Conservation (phyloP, 768 basidiomycete species). For the Boletus tomentosulus region DNA sequence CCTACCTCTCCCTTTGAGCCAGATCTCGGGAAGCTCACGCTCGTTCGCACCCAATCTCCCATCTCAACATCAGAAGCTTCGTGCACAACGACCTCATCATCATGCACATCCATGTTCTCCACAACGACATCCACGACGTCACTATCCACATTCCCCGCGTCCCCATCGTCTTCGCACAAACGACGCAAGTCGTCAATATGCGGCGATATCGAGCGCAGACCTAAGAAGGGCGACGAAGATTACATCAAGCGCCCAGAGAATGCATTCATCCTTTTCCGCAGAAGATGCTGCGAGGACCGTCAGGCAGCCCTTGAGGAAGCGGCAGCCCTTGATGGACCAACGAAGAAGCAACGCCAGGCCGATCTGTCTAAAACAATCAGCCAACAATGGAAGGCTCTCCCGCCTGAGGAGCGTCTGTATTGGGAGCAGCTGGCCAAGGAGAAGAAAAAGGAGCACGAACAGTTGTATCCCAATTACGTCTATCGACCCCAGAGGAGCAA, state of each 20-base stretch:
- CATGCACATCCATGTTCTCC: constrained; percentile 40
- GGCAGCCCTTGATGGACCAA: constrained; percentile 30
- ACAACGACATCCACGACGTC: constrained; percentile 35
- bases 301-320: constrained; percentile 53
- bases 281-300: constrained; percentile 72
- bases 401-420: constrained; percentile 59
- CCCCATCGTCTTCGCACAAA: constrained; percentile 39
- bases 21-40: constrained; percentile 45
- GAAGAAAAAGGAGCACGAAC: constrained; percentile 76
- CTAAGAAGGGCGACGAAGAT: constrained; percentile 70
- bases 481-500: constrained; percentile 65
- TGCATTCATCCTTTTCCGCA: constrained; percentile 80
- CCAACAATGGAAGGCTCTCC: constrained; percentile 72
- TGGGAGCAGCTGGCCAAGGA: constrained; percentile 79
- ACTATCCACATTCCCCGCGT: constrained; percentile 31
- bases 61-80: constrained; percentile 28
- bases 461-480: constrained; percentile 71
- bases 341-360: constrained; percentile 73
- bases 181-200: constrained; percentile 50
- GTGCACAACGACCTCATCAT: constrained; percentile 27
- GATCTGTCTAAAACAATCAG: constrained; percentile 81
- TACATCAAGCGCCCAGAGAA: constrained; percentile 84
- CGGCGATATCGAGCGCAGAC: constrained; percentile 46
- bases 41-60: constrained; percentile 42
- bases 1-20: constrained; percentile 71